Evolutionary conservation across 2,329 filamentous ascomycete genomes (phyloP), one percentile per base, ranked within the genome.

Genomic region (Grosmannia huntii): DNA sequence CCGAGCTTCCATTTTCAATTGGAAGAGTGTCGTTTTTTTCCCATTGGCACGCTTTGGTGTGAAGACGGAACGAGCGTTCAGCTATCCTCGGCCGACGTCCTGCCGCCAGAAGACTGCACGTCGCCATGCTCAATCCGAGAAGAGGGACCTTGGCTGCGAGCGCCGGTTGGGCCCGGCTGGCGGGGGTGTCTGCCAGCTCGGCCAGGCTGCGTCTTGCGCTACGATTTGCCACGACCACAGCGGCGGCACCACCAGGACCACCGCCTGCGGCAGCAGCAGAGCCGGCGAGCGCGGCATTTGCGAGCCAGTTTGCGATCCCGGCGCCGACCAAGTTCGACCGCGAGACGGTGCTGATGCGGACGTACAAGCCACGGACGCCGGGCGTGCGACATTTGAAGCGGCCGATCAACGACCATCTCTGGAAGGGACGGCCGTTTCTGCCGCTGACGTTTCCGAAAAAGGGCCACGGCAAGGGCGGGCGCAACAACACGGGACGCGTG

Each of bases 361-460:
- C 88, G 57, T 99, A 96, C 73, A 97, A 89, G 71, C 94, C 94
- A 41, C 85, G 90, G 66, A 96, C 94, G 0, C 92, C 92, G 14
- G 94, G 94, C 80, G 73, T 95, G 60, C 85, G 94, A 67, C 94
- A 99, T 81, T 77, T 99, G 64, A 87, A 86, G 71, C 83, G 94
- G 50, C 90, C 94, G 16, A 86, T 96, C 73, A 97, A 97, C 73
- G 90, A 96, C 67, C 94, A 99, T 72, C 76, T 99, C 52, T 97
- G 90, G 90, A 96, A 95, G 73, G 94, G 94, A 60, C 80, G 90
- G 59, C 89, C 94, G 0, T 84, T 87, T 64, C 77, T 89, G 38
- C 83, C 85, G 55, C 79, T 99, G 71, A 99, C 95, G 12, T 89
- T 90, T 67, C 84, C 90, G 44, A 96, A 96, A 72, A 92, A 92